Percentiles rank a stretch among this genome's conserved stretches.
phyloP scores from a whole-genome alignment of 2,329 filamentous ascomycete species.

The Pseudopithomyces maydicus region DNA sequence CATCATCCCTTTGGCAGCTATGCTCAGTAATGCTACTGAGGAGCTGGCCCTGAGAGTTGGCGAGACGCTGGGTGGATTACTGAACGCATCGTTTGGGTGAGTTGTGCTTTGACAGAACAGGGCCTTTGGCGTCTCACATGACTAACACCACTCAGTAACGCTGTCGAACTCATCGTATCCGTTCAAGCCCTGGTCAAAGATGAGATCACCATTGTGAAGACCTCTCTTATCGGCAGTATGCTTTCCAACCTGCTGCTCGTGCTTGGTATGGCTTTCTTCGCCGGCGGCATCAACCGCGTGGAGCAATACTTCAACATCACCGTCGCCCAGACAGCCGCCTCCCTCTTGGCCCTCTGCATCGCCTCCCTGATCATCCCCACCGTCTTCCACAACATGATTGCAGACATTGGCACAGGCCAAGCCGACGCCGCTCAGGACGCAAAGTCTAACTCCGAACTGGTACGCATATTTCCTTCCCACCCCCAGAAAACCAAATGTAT shows the following conservation, averaged over 20 bases:
- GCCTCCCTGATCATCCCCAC: constrained; percentile 87
- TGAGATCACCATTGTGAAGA: constrained; percentile 86
- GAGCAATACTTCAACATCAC: constrained; percentile 93
- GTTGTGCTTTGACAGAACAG: constrained; percentile 31
- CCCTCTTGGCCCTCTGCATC: constrained; percentile 77
- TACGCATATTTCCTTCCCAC: constrained; percentile 3
- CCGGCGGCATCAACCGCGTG: constrained; percentile 75
- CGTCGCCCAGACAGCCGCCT: constrained; percentile 87
- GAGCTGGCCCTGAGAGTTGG: constrained; percentile 79
- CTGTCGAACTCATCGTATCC: constrained; percentile 86
- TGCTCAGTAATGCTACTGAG: constrained; percentile 88
- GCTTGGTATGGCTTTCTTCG: constrained; percentile 91
- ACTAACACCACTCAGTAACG: constrained; percentile 62
- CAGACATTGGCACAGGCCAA: constrained; percentile 24
- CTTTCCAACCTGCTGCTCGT: constrained; percentile 88
- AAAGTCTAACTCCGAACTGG: constrained; percentile 36
- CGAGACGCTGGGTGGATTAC: constrained; percentile 83
- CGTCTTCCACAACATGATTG: constrained; percentile 63
- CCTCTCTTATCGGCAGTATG: constrained; percentile 89
- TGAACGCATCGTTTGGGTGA: constrained; percentile 88
- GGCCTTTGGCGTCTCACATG: constrained; percentile 6
- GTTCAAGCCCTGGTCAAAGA: constrained; percentile 78
- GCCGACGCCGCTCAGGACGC: constrained; percentile 23
- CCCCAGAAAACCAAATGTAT: not conserved
- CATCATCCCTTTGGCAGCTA: constrained; percentile 85